Conservation (phyloP, 2,329 filamentous ascomycete genomes). For the Colletotrichum trifolii region DNA sequence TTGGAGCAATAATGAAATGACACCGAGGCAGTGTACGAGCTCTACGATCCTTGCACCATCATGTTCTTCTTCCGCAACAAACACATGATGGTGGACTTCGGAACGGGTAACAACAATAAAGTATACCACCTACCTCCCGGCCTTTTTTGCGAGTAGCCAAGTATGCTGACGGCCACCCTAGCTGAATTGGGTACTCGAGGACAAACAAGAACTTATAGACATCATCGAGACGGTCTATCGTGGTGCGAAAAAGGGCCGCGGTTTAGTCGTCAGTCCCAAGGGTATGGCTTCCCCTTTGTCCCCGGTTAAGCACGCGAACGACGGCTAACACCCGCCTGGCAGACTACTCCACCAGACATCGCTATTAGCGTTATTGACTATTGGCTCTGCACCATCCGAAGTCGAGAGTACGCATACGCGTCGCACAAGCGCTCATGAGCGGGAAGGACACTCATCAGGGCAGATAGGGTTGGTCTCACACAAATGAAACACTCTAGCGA, state of each 20-base stretch:
- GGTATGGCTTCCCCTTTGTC: constrained; percentile 47
- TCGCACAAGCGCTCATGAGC: not conserved
- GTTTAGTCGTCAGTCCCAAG: constrained; percentile 96
- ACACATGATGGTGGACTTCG: constrained; percentile 98
- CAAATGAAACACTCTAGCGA: constrained; percentile 28
- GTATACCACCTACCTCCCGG: constrained; percentile 19
- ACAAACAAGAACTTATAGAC: constrained; percentile 98
- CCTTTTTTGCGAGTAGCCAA: not conserved
- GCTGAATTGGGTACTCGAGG: constrained; percentile 83
- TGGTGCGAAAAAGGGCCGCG: constrained; percentile 97
- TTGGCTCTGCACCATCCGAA: constrained; percentile 1
- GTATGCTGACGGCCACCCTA: too few relatives aligned
- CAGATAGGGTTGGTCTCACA: constrained; percentile 44
- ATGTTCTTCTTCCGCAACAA: constrained; percentile 99
- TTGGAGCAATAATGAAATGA: constrained; percentile 6
- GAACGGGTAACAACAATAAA: constrained; percentile 99
- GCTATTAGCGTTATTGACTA: constrained; percentile 43
- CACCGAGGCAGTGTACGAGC: constrained; percentile 53
- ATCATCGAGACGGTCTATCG: constrained; percentile 98
- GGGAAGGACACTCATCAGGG: not conserved
- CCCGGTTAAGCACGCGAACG: not conserved
- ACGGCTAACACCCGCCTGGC: not conserved
- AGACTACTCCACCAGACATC: constrained; percentile 50
- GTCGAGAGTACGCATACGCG: not conserved
- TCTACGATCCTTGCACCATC: constrained; percentile 91